Conservation (phyloP, 768 basidiomycete species). For the Russula emetica region DNA sequence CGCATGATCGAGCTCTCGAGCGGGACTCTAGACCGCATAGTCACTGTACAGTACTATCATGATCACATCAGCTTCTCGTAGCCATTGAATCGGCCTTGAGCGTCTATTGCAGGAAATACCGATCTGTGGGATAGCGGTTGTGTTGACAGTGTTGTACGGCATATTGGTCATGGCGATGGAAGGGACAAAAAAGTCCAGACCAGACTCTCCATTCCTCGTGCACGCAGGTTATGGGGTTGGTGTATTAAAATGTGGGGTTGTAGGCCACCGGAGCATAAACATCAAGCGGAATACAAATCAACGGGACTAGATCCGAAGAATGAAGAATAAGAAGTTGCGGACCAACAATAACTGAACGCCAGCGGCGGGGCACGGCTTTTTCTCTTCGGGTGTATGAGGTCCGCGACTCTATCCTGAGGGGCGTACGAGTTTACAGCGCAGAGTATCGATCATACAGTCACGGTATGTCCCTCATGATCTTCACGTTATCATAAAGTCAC, state of each 20-base stretch:
- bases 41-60: neutral
- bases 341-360: neutral
- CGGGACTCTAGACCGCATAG: neutral
- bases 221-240: neutral
- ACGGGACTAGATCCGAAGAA: conserved; percentile 1
- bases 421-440: too few relatives aligned
- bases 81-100: neutral
- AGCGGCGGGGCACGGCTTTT: neutral
- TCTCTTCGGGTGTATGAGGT: neutral
- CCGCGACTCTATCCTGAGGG: too few relatives aligned
- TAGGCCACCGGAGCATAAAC: too few relatives aligned
- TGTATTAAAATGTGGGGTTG: neutral
- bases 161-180: neutral
- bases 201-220: neutral
- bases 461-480: too few relatives aligned
- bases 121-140: neutral
- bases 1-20: neutral
- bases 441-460: too few relatives aligned
- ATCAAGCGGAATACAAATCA: neutral
- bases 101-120: neutral
- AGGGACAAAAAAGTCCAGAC: neutral
- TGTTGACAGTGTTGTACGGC: neutral
- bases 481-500: too few relatives aligned
- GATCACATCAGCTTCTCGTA: neutral
- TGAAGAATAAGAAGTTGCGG: neutral